phyloP scores from a whole-genome alignment of 257 asterid species.

The Solanum phureja region DNA sequence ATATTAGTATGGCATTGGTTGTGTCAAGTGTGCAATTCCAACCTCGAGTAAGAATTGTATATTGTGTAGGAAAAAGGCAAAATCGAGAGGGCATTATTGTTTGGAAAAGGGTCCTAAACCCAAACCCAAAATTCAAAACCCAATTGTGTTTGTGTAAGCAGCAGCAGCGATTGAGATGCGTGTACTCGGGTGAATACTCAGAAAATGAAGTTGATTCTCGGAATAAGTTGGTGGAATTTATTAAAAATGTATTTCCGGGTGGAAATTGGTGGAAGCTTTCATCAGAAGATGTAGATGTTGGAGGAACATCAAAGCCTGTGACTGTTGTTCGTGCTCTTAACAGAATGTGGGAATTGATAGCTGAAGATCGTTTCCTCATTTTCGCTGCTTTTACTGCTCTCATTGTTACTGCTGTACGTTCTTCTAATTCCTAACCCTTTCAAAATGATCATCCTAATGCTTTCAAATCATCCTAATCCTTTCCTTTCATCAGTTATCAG shows the following conservation, averaged over 20 bases:
- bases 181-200: conserved; percentile 50
- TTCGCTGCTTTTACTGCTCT: conserved; percentile 70
- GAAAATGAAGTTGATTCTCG: conserved; percentile 9
- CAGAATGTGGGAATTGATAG: conserved; percentile 80
- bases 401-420: conserved; percentile 70
- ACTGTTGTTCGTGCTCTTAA: conserved; percentile 66
- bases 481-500: conserved; percentile 40
- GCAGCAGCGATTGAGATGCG: conserved; percentile 1
- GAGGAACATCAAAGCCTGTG: conserved; percentile 66
- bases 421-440: conserved; percentile 1
- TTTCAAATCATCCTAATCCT: background rate
- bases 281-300: conserved; percentile 35
- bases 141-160: conserved; percentile 8
- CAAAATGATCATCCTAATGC: background rate
- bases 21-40: background rate
- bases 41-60: background rate
- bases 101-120: background rate
- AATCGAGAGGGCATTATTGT: background rate
- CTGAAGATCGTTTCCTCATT: conserved; percentile 78
- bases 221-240: conserved; percentile 33
- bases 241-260: conserved; percentile 50
- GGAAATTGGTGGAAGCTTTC: conserved; percentile 93
- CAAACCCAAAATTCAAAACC: background rate
- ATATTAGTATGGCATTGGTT: background rate
- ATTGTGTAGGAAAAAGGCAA: background rate